A percentile compares a stretch with the other conserved stretches of the same genome.
phyloP scores from a whole-genome alignment of 371 early-diverging fungal genomes.

The Mucor irregularis region DNA sequence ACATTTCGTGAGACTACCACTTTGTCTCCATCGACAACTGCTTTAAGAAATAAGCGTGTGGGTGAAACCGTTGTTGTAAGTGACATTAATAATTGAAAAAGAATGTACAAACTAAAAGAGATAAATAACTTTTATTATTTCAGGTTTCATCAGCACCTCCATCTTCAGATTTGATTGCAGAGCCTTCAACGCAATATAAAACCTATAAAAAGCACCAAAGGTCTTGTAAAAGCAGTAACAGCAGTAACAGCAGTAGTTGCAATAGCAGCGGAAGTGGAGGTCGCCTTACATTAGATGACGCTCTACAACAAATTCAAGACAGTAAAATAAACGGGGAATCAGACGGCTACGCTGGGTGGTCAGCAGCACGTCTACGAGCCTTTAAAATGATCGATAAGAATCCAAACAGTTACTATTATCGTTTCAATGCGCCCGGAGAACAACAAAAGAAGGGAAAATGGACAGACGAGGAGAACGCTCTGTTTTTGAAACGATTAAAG shows the following conservation, averaged over 20 bases:
- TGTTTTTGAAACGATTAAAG: constrained; percentile 76
- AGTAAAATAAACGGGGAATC: constrained; percentile 55
- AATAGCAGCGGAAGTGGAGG: constrained; percentile 8
- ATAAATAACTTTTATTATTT: too few species aligned
- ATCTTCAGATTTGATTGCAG: not conserved
- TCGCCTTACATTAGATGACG: constrained; percentile 82
- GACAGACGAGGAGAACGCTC: constrained; percentile 75
- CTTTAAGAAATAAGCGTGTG: too few species aligned
- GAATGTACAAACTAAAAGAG: too few species aligned
- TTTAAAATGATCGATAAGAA: constrained; percentile 84
- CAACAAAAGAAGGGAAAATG: constrained; percentile 87
- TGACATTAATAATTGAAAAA: too few species aligned
- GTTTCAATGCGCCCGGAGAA: constrained; percentile 96
- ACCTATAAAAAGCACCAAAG: not conserved
- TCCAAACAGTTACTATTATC: constrained; percentile 94
- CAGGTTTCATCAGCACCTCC: not conserved
- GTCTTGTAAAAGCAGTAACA: too few species aligned
- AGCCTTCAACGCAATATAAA: not conserved
- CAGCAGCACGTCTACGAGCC: constrained; percentile 85
- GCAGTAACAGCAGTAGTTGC: not conserved
- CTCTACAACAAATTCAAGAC: constrained; percentile 78
- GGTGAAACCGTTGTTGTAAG: too few species aligned
- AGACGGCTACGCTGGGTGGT: constrained; percentile 86
- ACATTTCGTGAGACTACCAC: too few species aligned
- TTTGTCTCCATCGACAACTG: too few species aligned